Conservation (phyloP, 2,329 filamentous ascomycete genomes). For the Leptosphaerulina australis region DNA sequence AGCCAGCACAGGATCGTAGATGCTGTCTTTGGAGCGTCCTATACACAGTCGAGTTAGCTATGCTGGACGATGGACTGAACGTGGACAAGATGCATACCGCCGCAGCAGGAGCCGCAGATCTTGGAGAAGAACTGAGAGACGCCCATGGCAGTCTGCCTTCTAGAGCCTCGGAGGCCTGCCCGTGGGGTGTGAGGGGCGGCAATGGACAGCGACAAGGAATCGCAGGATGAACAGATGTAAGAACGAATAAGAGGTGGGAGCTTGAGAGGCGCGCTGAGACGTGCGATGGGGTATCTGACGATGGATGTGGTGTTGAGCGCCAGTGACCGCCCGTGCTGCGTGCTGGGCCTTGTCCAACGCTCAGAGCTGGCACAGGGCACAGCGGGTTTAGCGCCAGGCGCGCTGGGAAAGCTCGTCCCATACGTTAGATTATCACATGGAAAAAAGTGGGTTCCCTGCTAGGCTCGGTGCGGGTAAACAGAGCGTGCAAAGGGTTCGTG, state of each 20-base stretch:
- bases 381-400: not conserved
- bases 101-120: constrained; percentile 48
- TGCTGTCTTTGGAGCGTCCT: constrained; percentile 56
- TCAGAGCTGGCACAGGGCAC: not conserved
- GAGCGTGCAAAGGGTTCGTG: not conserved
- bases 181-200: constrained; percentile 15
- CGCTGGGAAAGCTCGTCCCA: constrained; percentile 18
- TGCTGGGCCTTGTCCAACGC: constrained; percentile 6
- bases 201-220: constrained; percentile 20
- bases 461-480: constrained; percentile 5
- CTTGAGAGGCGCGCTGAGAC: constrained; percentile 9
- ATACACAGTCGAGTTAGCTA: constrained; percentile 26
- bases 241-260: constrained; percentile 14
- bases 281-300: constrained; percentile 11
- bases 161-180: constrained; percentile 24
- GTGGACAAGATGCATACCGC: constrained; percentile 35
- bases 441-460: constrained; percentile 7
- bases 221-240: constrained; percentile 18
- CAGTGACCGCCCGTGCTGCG: constrained; percentile 6
- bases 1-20: constrained; percentile 70
- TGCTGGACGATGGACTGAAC: constrained; percentile 1
- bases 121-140: constrained; percentile 46
- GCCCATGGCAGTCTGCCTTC: constrained; percentile 45
- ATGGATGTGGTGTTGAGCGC: constrained; percentile 15
- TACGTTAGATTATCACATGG: constrained; percentile 13